Conservation (phyloP, 768 basidiomycete genomes). For the Coprinellus micaceus region DNA sequence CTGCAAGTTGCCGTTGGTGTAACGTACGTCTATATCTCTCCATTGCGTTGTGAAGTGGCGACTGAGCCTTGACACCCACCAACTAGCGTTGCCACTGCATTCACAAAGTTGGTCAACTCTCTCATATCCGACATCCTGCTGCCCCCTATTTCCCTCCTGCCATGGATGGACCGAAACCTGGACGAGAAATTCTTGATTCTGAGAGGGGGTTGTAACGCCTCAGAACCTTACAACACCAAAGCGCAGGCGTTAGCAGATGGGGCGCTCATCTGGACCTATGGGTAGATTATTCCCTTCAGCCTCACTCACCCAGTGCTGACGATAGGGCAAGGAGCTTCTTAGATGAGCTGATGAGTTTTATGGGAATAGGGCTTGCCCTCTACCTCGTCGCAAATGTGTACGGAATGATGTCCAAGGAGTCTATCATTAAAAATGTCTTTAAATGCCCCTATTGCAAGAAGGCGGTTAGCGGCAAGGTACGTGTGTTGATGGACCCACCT, state of each 20-base stretch:
- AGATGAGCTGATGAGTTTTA: constrained; percentile 34
- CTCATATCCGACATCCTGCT: constrained; percentile 42
- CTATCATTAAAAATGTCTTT: constrained; percentile 37
- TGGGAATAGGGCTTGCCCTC: constrained; percentile 35
- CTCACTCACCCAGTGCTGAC: neutral
- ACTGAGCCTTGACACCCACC: neutral
- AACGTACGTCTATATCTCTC: constrained; percentile 23
- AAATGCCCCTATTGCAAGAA: constrained; percentile 43
- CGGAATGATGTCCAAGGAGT: constrained; percentile 32
- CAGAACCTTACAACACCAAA: constrained; percentile 38
- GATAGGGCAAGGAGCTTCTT: constrained; percentile 29
- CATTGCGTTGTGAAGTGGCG: neutral
- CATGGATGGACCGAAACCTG: constrained; percentile 39
- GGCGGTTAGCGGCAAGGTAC: constrained; percentile 37
- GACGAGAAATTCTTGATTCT: constrained; percentile 41
- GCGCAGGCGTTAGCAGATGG: constrained; percentile 42
- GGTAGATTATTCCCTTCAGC: constrained; percentile 13
- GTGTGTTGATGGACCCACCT: neutral
- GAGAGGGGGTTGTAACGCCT: constrained; percentile 25
- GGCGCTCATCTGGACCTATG: constrained; percentile 38
- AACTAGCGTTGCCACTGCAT: constrained; percentile 32
- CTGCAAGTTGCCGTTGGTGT: constrained; percentile 45
- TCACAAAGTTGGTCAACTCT: constrained; percentile 39
- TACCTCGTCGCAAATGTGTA: constrained; percentile 37
- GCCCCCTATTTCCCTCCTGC: constrained; percentile 39